Evolutionary conservation across 2,329 filamentous ascomycete species (phyloP).

Genomic region (Cladosporium sp.): DNA sequence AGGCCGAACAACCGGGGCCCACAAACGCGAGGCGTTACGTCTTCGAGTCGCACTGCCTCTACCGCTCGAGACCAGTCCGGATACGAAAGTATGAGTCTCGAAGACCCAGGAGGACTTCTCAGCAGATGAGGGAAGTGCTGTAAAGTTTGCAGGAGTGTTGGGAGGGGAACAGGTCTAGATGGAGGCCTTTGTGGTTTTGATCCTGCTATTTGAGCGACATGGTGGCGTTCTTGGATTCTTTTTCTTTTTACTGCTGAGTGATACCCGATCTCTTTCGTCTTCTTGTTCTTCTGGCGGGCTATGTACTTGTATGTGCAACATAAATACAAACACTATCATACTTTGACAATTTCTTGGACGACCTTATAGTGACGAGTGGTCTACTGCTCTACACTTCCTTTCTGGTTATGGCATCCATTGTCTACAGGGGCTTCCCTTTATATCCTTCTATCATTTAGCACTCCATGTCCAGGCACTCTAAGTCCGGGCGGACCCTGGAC

Average conservation of each 20-base stretch:
- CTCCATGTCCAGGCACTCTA: too few species aligned
- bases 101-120: background rate
- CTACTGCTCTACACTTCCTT: too few species aligned
- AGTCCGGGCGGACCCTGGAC: too few species aligned
- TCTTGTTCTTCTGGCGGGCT: background rate
- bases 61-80: too few species aligned
- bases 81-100: background rate
- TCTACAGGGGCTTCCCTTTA: too few species aligned
- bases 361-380: too few species aligned
- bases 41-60: background rate
- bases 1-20: background rate
- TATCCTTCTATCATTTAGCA: too few species aligned
- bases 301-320: background rate
- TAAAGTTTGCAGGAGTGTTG: background rate
- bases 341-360: too few species aligned
- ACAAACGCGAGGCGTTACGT: background rate
- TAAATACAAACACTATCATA: background rate
- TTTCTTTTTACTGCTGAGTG: background rate
- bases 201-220: background rate
- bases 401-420: too few species aligned
- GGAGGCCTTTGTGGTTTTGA: background rate
- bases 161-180: background rate
- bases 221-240: background rate
- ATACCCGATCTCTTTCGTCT: conserved; percentile 1
- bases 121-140: background rate